These are phyloP conservation scores for Niveomyces coronatus DNA, from an alignment of 2,329 filamentous ascomycete species.

Conservation along the genomic window DNA sequence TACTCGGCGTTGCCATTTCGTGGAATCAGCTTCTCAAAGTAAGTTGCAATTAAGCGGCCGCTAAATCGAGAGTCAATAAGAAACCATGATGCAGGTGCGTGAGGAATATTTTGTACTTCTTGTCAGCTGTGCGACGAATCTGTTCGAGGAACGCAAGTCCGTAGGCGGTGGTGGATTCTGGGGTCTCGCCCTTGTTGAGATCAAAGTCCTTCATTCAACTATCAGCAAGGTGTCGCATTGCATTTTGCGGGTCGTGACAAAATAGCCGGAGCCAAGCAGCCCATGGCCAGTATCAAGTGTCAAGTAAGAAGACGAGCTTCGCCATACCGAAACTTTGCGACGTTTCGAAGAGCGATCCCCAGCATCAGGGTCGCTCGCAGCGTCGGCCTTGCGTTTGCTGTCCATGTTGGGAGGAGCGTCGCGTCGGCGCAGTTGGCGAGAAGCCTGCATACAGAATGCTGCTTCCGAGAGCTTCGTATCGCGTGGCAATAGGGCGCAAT, in stretches of 20 bases:
- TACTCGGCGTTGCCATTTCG: conserved; percentile 59
- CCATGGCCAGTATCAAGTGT: no score
- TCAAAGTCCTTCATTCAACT: conserved; percentile 38
- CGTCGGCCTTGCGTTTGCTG: conserved; percentile 46
- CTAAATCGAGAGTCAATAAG: conserved; percentile 29
- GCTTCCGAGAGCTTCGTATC: background rate
- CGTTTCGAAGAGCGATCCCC: conserved; percentile 47
- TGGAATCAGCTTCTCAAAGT: conserved; percentile 64
- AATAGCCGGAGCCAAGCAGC: no score
- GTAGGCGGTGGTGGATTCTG: conserved; percentile 58
- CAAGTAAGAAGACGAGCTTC: no score
- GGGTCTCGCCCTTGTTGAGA: conserved; percentile 47
- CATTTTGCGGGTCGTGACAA: no score
- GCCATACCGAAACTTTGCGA: conserved; percentile 40
- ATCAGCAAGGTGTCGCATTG: no score
- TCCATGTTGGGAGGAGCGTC: conserved; percentile 33
- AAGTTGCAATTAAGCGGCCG: conserved; percentile 62
- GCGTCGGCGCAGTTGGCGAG: background rate
- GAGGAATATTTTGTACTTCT: conserved; percentile 49
- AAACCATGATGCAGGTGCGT: conserved; percentile 2
- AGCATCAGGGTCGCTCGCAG: conserved; percentile 32
- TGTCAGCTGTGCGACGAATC: conserved; percentile 68
- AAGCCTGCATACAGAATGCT: background rate
- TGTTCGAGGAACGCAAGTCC: conserved; percentile 66
- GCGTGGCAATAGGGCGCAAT: background rate